Percentiles rank a stretch among this genome's conserved stretches.
phyloP scores from a whole-genome alignment of 2,329 filamentous ascomycete genomes.

The Lasiodiplodia citricola region DNA sequence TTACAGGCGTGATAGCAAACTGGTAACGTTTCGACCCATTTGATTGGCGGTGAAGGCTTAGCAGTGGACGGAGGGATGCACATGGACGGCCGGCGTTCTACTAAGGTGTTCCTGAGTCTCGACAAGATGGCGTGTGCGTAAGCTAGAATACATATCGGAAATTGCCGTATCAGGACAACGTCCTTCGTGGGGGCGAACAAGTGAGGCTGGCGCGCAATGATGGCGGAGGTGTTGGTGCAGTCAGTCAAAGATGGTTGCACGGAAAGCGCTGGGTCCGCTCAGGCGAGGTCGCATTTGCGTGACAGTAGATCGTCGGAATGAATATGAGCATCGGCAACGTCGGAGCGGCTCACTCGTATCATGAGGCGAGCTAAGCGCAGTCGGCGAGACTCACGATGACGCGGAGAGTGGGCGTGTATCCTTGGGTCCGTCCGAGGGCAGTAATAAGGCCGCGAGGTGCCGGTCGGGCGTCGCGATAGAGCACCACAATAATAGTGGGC shows the following conservation, averaged over 20 bases:
- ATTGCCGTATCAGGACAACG: not conserved
- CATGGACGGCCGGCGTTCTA: not conserved
- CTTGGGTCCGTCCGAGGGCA: not conserved
- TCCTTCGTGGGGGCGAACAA: not conserved
- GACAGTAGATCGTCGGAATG: not conserved
- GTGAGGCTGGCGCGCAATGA: not conserved
- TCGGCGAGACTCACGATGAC: not conserved
- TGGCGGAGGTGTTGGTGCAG: not conserved
- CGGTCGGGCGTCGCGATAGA: not conserved
- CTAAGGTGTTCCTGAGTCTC: not conserved
- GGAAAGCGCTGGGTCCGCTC: too few species aligned
- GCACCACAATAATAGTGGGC: slow-evolving; percentile 7
- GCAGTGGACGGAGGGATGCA: too few species aligned
- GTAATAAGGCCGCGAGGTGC: not conserved
- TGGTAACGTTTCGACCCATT: too few species aligned
- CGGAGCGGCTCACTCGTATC: slow-evolving; percentile 7
- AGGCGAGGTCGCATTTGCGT: not conserved
- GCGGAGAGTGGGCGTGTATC: not conserved
- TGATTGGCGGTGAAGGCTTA: too few species aligned
- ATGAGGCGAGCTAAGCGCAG: slow-evolving; percentile 6
- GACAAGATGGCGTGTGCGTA: not conserved
- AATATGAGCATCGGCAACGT: not conserved
- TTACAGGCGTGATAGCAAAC: too few species aligned
- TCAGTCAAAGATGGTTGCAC: too few species aligned
- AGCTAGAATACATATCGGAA: not conserved